Conservation (phyloP, 768 basidiomycete species). For the Pleurotus platypus region DNA sequence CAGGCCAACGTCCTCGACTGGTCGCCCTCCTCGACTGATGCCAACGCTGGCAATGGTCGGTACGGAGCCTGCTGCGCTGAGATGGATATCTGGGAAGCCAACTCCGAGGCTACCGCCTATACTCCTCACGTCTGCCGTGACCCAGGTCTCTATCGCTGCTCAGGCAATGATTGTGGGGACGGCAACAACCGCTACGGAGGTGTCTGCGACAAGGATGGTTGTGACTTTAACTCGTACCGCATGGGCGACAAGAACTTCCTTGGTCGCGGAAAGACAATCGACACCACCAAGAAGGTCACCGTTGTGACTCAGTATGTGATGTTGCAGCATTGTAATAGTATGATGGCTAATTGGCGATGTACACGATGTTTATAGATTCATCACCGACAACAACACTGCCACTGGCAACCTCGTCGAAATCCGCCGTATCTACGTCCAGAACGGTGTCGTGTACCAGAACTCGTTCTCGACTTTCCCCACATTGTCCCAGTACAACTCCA, state of each 20-base stretch:
- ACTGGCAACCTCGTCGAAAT: constrained; percentile 16
- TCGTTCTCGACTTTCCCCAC: constrained; percentile 27
- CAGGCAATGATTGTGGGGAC: constrained; percentile 25
- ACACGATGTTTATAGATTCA: constrained; percentile 21
- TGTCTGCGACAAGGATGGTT: constrained; percentile 41
- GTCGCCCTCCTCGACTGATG: constrained; percentile 13
- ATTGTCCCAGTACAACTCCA: constrained; percentile 26
- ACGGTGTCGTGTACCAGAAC: constrained; percentile 34
- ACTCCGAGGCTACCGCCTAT: constrained; percentile 33
- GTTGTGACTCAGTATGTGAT: constrained; percentile 22
- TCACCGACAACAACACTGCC: constrained; percentile 24
- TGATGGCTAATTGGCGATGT: constrained; percentile 16
- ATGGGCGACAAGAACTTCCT: constrained; percentile 36
- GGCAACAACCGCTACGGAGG: constrained; percentile 24
- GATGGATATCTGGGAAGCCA: constrained; percentile 48
- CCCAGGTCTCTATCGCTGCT: constrained; percentile 29
- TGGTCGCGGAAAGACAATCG: constrained; percentile 34
- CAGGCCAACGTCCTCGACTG: constrained; percentile 5
- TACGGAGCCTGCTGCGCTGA: constrained; percentile 40
- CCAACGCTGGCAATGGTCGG: constrained; percentile 33
- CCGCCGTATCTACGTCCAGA: constrained; percentile 16
- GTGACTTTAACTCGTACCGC: constrained; percentile 47
- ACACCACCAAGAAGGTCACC: constrained; percentile 34
- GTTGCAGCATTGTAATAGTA: no score
- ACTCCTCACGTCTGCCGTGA: constrained; percentile 36